Evolutionary conservation across 139 green algal genomes (phyloP).

Genomic region (Chlorella ohadii): DNA sequence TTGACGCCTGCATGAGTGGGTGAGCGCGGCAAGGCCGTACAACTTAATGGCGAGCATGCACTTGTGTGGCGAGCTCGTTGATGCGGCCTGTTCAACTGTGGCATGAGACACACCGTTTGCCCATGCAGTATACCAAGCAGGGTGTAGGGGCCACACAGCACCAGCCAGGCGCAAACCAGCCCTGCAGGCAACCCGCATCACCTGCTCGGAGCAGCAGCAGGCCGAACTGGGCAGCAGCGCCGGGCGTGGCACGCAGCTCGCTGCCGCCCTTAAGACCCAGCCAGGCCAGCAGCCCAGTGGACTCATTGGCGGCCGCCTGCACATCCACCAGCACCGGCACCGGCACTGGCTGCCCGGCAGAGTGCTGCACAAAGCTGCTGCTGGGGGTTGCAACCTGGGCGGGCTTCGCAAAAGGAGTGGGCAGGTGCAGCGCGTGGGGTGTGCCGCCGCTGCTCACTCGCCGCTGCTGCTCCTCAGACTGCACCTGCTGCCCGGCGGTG

Average conservation of each 20-base stretch:
- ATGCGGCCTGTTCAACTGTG: neutral
- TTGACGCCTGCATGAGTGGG: conserved; percentile 37
- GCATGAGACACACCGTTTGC: neutral
- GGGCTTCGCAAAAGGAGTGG: too few species aligned
- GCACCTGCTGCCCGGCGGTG: neutral
- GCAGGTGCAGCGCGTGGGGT: too few species aligned
- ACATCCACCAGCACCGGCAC: conserved; percentile 1
- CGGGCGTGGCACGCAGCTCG: conserved; percentile 41
- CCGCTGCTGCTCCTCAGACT: neutral
- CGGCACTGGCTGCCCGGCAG: neutral
- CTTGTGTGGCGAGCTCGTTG: neutral
- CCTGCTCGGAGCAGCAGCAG: conserved; percentile 50
- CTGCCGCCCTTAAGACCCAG: conserved; percentile 1
- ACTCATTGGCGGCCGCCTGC: neutral
- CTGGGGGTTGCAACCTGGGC: too few species aligned
- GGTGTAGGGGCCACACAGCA: neutral
- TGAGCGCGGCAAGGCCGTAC: neutral
- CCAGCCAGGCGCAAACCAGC: neutral
- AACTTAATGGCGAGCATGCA: too few species aligned
- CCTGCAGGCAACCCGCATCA: neutral
- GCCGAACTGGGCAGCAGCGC: conserved; percentile 39
- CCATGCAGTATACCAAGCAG: neutral
- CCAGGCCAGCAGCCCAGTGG: conserved; percentile 12
- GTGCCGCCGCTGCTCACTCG: neutral
- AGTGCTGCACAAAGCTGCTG: conserved; percentile 5